Evolutionary conservation across 169 alveolate genomes (phyloP), one percentile per base, ranked within the genome.

Genomic region (Plasmodium cynomolgi): DNA sequence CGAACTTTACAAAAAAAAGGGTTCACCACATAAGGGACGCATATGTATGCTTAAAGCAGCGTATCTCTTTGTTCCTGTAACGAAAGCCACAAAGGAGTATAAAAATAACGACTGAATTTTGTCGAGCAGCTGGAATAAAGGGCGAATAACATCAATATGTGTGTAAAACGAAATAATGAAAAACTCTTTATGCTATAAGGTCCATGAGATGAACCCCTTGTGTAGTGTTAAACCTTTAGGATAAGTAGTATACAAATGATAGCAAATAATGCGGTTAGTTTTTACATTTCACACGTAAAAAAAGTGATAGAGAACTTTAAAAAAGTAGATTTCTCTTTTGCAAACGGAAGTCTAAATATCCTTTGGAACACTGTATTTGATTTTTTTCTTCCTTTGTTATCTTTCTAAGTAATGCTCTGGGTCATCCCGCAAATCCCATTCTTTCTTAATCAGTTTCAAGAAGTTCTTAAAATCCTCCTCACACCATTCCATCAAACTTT

Each of bases 331-430:
- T 23, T 13, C 5, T 68, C 15, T 7, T 26, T 68, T 68, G 31
- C 11, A 68, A 68, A 29, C 77, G 31, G 13, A 68, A 26, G 37
- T 9, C n/a, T 23, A 68, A 68, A 23, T 68, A 9, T 75, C 1
- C 56, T 4, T 34, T 31, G 31, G 17, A 75, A 33, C 29, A 75
- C 1, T 6, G 23, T 33, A 75, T 75, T 75, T 20, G 47, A 75
- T 33, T 34, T 34, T 68, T 4, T 33, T 37, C 13, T 74, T 74
- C 26, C 11, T 75, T 3, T 50, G 13, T 33, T 75, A 75, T 44
- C 83, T 75, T 39, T 75, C 83, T 33, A 75, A 75, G 44, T 75
- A 75, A 33, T 75, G 83, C 56, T 75, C 83, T 75, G 83, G 83
- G 23, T 75, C 83, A 75, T 75, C 83, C 9, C 56, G 2, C 56